Base-by-base conservation (phyloP, 805 yeast species). In the Yarrowia bubula region DNA sequence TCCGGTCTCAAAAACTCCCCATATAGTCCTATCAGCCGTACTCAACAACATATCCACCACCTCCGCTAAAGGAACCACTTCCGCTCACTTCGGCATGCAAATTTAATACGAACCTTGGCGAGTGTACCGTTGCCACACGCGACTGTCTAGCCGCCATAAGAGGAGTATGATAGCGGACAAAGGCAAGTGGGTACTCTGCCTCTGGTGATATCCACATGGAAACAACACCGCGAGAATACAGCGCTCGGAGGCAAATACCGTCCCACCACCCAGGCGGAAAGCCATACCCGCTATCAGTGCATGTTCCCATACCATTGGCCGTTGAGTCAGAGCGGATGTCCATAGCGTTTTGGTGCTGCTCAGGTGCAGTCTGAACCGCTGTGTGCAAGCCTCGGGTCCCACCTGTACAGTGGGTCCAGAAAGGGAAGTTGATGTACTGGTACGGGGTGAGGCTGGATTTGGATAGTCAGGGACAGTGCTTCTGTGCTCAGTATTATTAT, bases 81-180 rank as follows among this genome's bases (percentile, higher is more conserved):
- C 55, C 55, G 55, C 38, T 47, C 53, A 32, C 55, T 41, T 48
- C 55, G 55, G 55, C 55, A 48, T 35, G 41, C 28, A 35, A 33
- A 48, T 35, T 35, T 48, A 48, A 48, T 48, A 48, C 33, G 55
- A 48, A 48, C 55, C 55, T 48, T 48, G 55, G 55, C 55, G 55
- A 7, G 28, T 6, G 41, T 33, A 18, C 55, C 18, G 41, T 48
- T 35, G 31, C 55, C 55, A 48, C 55, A 48, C 55, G 55, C 55
- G 55, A 48, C 39, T 3, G 50, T 32, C 10, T n/a, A 47, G 39
- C 53, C 53, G 53, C 14, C 53, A 32, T 38, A 47, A 37, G 32
- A 47, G 53, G 53, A 33, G 28, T 15, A 11, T n/a, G 3, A 46
- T 28, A 22, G 48, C 38, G 7, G 13, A 22, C 28, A 22, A 22